Evolutionary conservation across 257 asterid species (phyloP).

Genomic region (Penstemon barbatus): DNA sequence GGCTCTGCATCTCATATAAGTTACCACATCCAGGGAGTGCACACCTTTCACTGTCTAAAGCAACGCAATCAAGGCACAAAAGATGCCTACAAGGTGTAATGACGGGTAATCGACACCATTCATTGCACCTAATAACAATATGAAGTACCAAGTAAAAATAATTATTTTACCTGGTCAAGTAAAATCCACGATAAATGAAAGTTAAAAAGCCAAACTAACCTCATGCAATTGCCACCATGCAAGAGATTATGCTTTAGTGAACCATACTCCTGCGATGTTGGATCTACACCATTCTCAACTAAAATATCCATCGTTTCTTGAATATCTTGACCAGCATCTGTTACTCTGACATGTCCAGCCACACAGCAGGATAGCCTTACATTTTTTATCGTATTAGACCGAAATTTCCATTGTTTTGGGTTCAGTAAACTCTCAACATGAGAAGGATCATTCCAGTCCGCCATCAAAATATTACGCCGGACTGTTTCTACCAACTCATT

Average conservation of each 20-base stretch:
- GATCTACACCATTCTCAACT: slow-evolving; percentile 65
- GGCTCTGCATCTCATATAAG: slow-evolving; percentile 92
- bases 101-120: slow-evolving; percentile 96
- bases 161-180: slow-evolving; percentile 24
- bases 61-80: slow-evolving; percentile 88
- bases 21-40: slow-evolving; percentile 76
- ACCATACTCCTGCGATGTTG: slow-evolving; percentile 64
- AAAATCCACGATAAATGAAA: slow-evolving; percentile 10
- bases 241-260: slow-evolving; percentile 53
- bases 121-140: slow-evolving; percentile 63
- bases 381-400: slow-evolving; percentile 79
- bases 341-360: slow-evolving; percentile 85
- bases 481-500: slow-evolving; percentile 96
- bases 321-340: slow-evolving; percentile 93
- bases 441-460: slow-evolving; percentile 97
- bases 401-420: slow-evolving; percentile 92
- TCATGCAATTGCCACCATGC: slow-evolving; percentile 79
- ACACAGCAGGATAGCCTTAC: slow-evolving; percentile 96
- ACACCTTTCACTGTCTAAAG: slow-evolving; percentile 84
- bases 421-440: slow-evolving; percentile 98
- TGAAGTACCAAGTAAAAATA: slow-evolving; percentile 25
- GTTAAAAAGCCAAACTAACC: slow-evolving; percentile 41
- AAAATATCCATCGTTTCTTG: slow-evolving; percentile 96
- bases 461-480: slow-evolving; percentile 82
- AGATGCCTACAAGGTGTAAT: slow-evolving; percentile 95